phyloP scores from a whole-genome alignment of 1,284 basidiomycete genomes.

The Hymenochaete sp. region DNA sequence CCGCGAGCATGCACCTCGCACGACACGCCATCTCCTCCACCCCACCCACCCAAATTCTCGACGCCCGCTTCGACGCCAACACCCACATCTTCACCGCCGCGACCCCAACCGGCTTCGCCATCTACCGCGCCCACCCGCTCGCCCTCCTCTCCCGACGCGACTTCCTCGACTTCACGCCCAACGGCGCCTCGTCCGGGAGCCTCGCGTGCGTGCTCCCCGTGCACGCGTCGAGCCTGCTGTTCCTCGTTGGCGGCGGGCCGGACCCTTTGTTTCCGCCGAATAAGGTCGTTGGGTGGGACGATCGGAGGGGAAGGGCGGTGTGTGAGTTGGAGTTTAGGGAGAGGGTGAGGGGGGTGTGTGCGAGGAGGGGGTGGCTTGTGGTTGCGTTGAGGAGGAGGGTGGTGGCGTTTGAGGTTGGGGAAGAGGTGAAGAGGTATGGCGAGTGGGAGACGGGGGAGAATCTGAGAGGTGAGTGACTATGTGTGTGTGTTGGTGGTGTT shows the following conservation, averaged over 20 bases:
- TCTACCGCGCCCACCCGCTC: slow-evolving; percentile 77
- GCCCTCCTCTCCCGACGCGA: slow-evolving; percentile 65
- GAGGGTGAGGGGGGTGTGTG: slow-evolving; percentile 72
- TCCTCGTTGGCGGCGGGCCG: slow-evolving; percentile 83
- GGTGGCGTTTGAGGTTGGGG: slow-evolving; percentile 69
- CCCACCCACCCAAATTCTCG: slow-evolving; percentile 65
- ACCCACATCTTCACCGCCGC: slow-evolving; percentile 76
- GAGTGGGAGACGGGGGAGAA: slow-evolving; percentile 92
- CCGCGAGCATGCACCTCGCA: slow-evolving; percentile 90
- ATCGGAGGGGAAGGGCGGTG: slow-evolving; percentile 62
- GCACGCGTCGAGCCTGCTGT: slow-evolving; percentile 78
- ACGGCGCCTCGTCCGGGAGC: slow-evolving; percentile 44
- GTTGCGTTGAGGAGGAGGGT: slow-evolving; percentile 76
- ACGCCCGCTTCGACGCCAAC: slow-evolving; percentile 71
- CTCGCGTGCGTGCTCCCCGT: slow-evolving; percentile 71
- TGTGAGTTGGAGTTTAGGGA: slow-evolving; percentile 91
- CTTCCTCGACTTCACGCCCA: background rate
- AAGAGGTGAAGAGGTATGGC: slow-evolving; percentile 50
- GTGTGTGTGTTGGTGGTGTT: slow-evolving; percentile 10
- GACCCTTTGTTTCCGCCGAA: slow-evolving; percentile 92
- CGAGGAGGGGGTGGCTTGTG: slow-evolving; percentile 74
- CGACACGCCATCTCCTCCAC: slow-evolving; percentile 80
- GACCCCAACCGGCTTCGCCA: slow-evolving; percentile 78
- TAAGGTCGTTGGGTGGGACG: slow-evolving; percentile 90
- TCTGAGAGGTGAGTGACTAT: slow-evolving; percentile 53